A percentile compares a stretch with the other conserved stretches of the same genome.
These are phyloP conservation scores for Pisolithus sp. DNA, from an alignment of 768 basidiomycete genomes.

Conservation along the genomic window DNA sequence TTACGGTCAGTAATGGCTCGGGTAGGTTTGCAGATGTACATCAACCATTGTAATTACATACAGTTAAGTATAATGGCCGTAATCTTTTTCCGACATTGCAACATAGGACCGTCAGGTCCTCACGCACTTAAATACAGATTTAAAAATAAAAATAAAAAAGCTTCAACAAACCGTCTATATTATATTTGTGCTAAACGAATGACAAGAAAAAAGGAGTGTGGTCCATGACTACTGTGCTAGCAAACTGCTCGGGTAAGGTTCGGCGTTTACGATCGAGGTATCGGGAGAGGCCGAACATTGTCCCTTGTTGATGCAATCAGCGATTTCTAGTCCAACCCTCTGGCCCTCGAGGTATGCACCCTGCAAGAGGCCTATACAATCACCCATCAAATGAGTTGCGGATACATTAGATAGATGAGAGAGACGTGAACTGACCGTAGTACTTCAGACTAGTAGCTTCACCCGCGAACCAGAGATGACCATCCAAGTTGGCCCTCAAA, in stretches of 20 bases:
- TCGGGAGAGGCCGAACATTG: constrained; percentile 7
- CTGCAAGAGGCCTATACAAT: constrained; percentile 45
- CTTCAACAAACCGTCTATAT: too few relatives aligned
- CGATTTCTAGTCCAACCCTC: constrained; percentile 34
- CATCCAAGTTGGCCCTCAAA: constrained; percentile 45
- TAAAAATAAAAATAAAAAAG: too few relatives aligned
- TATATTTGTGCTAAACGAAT: too few relatives aligned
- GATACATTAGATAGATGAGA: not conserved
- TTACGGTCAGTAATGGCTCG: too few relatives aligned
- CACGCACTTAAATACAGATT: too few relatives aligned
- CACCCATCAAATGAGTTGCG: not conserved
- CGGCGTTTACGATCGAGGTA: not conserved
- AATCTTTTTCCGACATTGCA: too few relatives aligned
- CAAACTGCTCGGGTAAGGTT: not conserved
- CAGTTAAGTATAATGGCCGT: too few relatives aligned
- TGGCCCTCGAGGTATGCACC: constrained; percentile 55
- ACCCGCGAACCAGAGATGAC: constrained; percentile 56
- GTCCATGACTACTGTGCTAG: too few relatives aligned
- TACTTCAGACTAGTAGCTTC: constrained; percentile 54
- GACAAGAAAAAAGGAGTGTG: too few relatives aligned
- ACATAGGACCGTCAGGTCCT: too few relatives aligned
- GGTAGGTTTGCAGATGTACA: too few relatives aligned
- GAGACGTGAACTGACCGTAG: constrained; percentile 40
- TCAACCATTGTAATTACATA: too few relatives aligned
- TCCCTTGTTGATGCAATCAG: constrained; percentile 33